A percentile compares a stretch with the other conserved stretches of the same genome.
Evolutionary conservation across 495 filamentous ascomycete species (phyloP).

Genomic region (Gamarada debralockiae): DNA sequence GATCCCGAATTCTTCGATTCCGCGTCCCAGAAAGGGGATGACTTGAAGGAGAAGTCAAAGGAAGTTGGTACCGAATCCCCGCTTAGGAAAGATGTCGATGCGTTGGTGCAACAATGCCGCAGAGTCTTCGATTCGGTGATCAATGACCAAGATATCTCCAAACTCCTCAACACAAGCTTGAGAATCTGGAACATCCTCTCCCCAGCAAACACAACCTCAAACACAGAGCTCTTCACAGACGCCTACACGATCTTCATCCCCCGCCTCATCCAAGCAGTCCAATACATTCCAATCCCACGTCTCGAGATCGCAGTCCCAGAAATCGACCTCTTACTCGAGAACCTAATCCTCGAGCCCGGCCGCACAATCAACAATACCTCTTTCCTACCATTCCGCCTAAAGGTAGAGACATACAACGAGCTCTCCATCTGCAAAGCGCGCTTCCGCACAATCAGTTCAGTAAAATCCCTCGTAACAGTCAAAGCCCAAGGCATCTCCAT

Average conservation of each 20-base stretch:
- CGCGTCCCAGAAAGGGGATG: constrained; percentile 63
- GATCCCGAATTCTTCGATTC: constrained; percentile 81
- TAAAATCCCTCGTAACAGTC: constrained; percentile 68
- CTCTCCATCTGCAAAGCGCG: constrained; percentile 79
- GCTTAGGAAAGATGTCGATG: constrained; percentile 70
- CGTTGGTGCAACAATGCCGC: constrained; percentile 64
- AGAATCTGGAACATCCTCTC: constrained; percentile 66
- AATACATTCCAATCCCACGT: constrained; percentile 85
- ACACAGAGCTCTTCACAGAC: constrained; percentile 70
- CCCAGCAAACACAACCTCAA: constrained; percentile 47
- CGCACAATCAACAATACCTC: constrained; percentile 79
- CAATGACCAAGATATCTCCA: constrained; percentile 65
- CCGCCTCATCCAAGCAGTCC: constrained; percentile 66
- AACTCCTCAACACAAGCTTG: constrained; percentile 57
- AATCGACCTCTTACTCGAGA: constrained; percentile 83
- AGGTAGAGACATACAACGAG: constrained; percentile 79
- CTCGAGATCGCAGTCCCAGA: constrained; percentile 80
- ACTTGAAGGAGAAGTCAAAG: constrained; percentile 65
- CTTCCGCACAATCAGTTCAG: constrained; percentile 58
- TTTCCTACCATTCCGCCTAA: constrained; percentile 82
- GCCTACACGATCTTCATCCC: constrained; percentile 75
- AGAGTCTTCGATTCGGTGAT: constrained; percentile 62
- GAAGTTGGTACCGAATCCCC: constrained; percentile 58
- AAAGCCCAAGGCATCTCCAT: constrained; percentile 77
- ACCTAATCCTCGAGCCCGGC: constrained; percentile 86